Evolutionary conservation across 1,284 basidiomycete species (phyloP).

Genomic region (Marasmius sp.): DNA sequence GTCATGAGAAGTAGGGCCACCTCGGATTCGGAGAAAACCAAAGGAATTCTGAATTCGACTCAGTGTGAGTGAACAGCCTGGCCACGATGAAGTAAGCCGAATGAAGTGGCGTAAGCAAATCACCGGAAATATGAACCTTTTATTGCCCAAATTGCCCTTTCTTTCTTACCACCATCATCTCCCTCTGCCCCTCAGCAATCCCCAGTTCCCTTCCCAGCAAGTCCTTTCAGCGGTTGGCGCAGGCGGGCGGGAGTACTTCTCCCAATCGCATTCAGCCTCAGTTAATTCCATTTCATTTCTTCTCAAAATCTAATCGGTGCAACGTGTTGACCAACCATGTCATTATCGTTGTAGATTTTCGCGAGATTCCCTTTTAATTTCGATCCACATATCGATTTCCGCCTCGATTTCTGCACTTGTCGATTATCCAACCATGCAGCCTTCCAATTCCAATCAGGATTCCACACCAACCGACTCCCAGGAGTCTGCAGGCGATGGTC

Average conservation of each 20-base stretch:
- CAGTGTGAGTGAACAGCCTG: too few species aligned
- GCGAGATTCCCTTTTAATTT: too few species aligned
- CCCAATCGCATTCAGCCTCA: slow-evolving; percentile 11
- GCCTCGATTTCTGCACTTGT: neutral
- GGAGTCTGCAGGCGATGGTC: slow-evolving; percentile 54
- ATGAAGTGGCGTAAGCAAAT: too few species aligned
- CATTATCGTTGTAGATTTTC: slow-evolving; percentile 15
- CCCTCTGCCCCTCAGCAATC: neutral
- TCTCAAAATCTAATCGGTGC: slow-evolving; percentile 4
- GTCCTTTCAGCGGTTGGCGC: neutral
- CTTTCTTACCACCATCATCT: neutral
- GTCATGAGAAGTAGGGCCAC: too few species aligned
- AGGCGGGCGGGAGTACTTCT: slow-evolving; percentile 6
- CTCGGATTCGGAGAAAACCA: too few species aligned
- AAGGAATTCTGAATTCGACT: too few species aligned
- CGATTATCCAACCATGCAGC: slow-evolving; percentile 17
- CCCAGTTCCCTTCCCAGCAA: neutral
- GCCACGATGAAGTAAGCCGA: too few species aligned
- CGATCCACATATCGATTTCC: too few species aligned
- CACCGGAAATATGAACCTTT: too few species aligned
- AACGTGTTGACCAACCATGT: slow-evolving; percentile 16
- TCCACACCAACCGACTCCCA: slow-evolving; percentile 45
- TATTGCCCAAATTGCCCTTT: neutral
- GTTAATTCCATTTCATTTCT: slow-evolving; percentile 12
- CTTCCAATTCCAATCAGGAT: slow-evolving; percentile 40